Conservation (phyloP, 2,329 filamentous ascomycete species). For the Endocalyx cinctus region DNA sequence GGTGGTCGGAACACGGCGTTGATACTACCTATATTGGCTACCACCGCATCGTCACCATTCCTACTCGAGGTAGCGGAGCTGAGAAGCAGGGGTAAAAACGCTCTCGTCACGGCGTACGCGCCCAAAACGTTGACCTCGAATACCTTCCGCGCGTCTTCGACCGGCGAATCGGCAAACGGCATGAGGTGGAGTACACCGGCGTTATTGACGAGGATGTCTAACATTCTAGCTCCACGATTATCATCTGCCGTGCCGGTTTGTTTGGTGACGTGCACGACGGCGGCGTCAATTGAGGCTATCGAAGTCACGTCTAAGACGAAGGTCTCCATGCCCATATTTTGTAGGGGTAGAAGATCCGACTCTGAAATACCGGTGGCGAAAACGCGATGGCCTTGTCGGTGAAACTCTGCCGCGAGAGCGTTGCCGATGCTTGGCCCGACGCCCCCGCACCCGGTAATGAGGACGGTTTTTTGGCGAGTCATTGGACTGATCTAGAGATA, state of each 20-base stretch:
- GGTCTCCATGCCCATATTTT: conserved; percentile 16
- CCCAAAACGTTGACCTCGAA: conserved; percentile 19
- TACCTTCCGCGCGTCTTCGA: conserved; percentile 11
- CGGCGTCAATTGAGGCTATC: conserved; percentile 10
- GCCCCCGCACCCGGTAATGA: conserved; percentile 23
- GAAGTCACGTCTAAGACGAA: conserved; percentile 22
- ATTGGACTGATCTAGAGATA: background rate
- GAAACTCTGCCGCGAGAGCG: conserved; percentile 23
- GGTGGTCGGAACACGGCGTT: conserved; percentile 15
- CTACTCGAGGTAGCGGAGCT: conserved; percentile 1
- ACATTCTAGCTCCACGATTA: background rate
- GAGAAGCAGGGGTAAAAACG: conserved; percentile 15
- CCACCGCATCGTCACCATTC: conserved; percentile 9
- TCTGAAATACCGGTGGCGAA: conserved; percentile 23
- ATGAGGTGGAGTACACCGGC: conserved; percentile 15
- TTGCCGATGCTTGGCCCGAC: conserved; percentile 21
- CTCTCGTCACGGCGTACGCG: conserved; percentile 12
- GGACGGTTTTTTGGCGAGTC: conserved; percentile 19
- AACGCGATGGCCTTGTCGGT: conserved; percentile 23
- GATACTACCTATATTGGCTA: conserved; percentile 19
- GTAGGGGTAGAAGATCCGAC: conserved; percentile 11
- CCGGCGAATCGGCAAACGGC: conserved; percentile 14
- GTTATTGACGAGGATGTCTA: conserved; percentile 23
- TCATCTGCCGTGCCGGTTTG: conserved; percentile 11
- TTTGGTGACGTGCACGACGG: conserved; percentile 8